Percentiles rank a stretch among this genome's conserved stretches.
Evolutionary conservation across 2,329 filamentous ascomycete species (phyloP).

Genomic region (Claviceps digitariae): DNA sequence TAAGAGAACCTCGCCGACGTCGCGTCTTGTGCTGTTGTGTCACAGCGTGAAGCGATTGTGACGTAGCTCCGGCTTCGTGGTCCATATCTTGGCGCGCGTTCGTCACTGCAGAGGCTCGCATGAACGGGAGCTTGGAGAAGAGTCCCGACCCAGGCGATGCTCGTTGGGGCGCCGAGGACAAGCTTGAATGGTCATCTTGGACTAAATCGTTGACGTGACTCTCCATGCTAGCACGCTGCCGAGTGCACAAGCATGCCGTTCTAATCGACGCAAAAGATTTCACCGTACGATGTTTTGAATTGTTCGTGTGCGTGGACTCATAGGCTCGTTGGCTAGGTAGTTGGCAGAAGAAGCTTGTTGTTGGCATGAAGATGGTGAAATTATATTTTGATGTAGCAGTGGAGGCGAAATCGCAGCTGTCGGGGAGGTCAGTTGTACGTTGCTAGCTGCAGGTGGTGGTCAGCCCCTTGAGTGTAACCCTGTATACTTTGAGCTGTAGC

Average conservation of each 20-base stretch:
- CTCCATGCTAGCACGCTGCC: slow-evolving; percentile 4
- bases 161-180: slow-evolving; percentile 20
- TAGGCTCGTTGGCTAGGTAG: neutral
- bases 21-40: slow-evolving; percentile 38
- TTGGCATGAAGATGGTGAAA: neutral
- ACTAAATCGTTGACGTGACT: neutral
- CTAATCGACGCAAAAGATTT: neutral
- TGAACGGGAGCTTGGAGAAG: slow-evolving; percentile 56
- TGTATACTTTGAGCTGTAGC: too few relatives aligned
- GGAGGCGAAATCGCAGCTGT: neutral
- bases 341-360: too few relatives aligned
- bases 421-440: too few relatives aligned
- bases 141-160: slow-evolving; percentile 48
- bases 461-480: too few relatives aligned
- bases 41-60: slow-evolving; percentile 12
- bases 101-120: slow-evolving; percentile 32
- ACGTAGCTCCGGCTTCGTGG: slow-evolving; percentile 19
- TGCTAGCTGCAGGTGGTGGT: too few relatives aligned
- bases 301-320: neutral
- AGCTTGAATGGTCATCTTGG: slow-evolving; percentile 6
- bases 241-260: neutral
- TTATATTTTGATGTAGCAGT: neutral
- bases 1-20: slow-evolving; percentile 68
- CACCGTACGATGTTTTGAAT: neutral
- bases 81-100: slow-evolving; percentile 17